A percentile compares a stretch with the other conserved stretches of the same genome.
Evolutionary conservation across 2,329 filamentous ascomycete genomes (phyloP).

Genomic region (Colletotrichum orchidophilum): DNA sequence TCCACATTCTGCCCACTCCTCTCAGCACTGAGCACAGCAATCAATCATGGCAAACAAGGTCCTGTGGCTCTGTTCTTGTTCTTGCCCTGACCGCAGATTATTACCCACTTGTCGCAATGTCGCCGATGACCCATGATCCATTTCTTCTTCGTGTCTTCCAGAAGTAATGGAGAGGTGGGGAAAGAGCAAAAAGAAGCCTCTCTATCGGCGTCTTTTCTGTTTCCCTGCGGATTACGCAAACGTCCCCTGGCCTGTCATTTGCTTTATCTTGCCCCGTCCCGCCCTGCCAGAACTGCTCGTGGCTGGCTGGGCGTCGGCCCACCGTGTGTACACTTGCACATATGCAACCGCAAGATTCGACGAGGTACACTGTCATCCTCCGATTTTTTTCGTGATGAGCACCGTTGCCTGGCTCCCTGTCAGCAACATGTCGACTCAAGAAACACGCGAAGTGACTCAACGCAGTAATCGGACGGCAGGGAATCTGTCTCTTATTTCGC

Average conservation of each 20-base stretch:
- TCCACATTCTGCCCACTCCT: constrained; percentile 4
- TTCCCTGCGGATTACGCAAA: background rate
- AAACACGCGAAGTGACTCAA: background rate
- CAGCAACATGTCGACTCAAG: background rate
- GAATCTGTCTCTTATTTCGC: background rate
- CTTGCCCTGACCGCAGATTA: constrained; percentile 21
- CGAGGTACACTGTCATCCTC: background rate
- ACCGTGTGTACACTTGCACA: background rate
- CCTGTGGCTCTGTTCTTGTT: background rate
- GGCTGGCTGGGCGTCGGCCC: background rate
- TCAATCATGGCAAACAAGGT: constrained; percentile 30
- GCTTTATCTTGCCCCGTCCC: constrained; percentile 2
- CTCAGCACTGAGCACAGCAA: constrained; percentile 6
- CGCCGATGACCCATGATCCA: constrained; percentile 26
- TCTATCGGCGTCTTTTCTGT: background rate
- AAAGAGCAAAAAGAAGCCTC: constrained; percentile 4
- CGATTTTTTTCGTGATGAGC: background rate
- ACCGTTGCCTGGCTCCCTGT: background rate
- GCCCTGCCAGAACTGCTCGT: background rate
- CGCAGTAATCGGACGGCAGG: background rate
- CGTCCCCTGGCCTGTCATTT: background rate
- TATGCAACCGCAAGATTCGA: background rate
- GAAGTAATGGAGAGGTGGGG: constrained; percentile 29
- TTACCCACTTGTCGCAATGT: constrained; percentile 27
- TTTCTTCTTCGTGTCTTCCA: constrained; percentile 29